These are phyloP conservation scores for Aspergillus sp. DNA, from an alignment of 2,329 filamentous ascomycete species.

Conservation along the genomic window DNA sequence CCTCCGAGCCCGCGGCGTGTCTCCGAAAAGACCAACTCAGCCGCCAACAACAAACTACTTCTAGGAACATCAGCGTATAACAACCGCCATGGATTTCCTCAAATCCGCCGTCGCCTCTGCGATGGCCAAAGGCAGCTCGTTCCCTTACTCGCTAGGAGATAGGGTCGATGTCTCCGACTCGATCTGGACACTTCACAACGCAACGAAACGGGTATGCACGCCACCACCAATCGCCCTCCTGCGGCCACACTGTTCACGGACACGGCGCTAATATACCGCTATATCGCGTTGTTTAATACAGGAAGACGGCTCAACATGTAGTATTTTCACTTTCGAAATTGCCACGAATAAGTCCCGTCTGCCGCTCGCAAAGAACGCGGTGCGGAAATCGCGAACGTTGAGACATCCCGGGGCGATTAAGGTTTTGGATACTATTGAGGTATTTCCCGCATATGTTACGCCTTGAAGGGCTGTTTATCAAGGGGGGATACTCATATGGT, in stretches of 20 bases:
- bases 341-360: conserved; percentile 75
- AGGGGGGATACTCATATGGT: conserved; percentile 14
- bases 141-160: conserved; percentile 91
- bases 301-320: conserved; percentile 93
- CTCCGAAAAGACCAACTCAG: conserved; percentile 10
- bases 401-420: conserved; percentile 93
- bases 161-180: conserved; percentile 88
- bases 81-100: conserved; percentile 79
- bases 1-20: background rate
- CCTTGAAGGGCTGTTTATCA: background rate
- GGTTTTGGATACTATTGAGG: conserved; percentile 91
- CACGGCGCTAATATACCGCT: conserved; percentile 13
- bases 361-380: conserved; percentile 86
- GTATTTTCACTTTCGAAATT: conserved; percentile 95
- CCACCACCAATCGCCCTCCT: background rate
- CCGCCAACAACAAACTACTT: conserved; percentile 2
- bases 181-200: conserved; percentile 95
- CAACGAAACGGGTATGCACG: conserved; percentile 73
- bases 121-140: conserved; percentile 90
- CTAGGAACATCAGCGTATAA: conserved; percentile 3
- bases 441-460: conserved; percentile 41
- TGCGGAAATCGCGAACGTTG: conserved; percentile 89
- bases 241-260: background rate
- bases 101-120: conserved; percentile 97
- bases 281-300: conserved; percentile 38